Evolutionary conservation across 2,329 filamentous ascomycete species (phyloP), one percentile per base, ranked within the genome.

Genomic region (Lasiodiplodia gonubiensis): DNA sequence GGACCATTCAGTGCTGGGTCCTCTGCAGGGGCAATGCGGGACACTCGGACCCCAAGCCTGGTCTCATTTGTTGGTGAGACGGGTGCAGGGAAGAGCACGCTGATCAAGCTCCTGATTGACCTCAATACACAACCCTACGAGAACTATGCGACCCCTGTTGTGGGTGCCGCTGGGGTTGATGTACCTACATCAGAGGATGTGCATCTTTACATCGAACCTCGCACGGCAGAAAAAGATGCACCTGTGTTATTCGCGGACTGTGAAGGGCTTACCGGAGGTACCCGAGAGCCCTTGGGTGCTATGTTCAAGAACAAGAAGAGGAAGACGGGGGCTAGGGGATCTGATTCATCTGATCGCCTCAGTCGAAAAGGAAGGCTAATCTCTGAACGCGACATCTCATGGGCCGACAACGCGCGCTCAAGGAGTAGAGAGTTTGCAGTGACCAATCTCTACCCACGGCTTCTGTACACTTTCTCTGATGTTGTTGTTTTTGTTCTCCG

Each of bases 231-330:
- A 16, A 75, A 76, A 11, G 74, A 76, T 4, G 70, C 77, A 7
- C 84, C 84, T 0, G 76, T 86, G n/a, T 75, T 86, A 4, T 82
- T 81, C 63, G 83, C 84, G 25, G 84, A 86, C 68, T 86, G 83
- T 68, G 84, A 86, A 75, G 84, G 84, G 0, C 77, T 86, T 8
- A 79, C 82, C 23, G 84, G 84, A 37, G 84, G 84, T 10, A 83
- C 85, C 69, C 75, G 74, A 23, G 72, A 74, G 14, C 81, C 80
- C 27, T 66, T 71, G 21, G 74, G 72, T 11, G 72, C 72, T 18
- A 55, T 70, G 25, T 42, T 67, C 37, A 67, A 64, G 37, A 55
- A 39, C 51, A 39, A 65, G 64, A 63, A 27, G n/a, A 68, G 60
- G 30, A 48, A 30, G 33, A 18, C 53, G 5, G 16, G 27, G 2